Base-by-base conservation (phyloP, 2,329 filamentous ascomycete genomes). In the Nigrospora osmanthi region DNA sequence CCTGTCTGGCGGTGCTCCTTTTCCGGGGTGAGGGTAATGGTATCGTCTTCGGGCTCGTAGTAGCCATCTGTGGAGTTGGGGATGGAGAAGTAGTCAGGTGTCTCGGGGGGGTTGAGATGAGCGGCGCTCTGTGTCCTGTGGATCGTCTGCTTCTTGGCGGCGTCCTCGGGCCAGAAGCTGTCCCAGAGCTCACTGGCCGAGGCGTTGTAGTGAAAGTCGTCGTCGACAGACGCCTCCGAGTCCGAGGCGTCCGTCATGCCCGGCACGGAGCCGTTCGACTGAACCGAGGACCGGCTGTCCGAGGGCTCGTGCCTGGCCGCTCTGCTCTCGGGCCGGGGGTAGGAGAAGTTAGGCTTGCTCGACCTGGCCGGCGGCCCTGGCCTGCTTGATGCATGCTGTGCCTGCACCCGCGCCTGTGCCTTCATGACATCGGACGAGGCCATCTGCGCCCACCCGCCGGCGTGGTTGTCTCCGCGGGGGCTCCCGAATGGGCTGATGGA, bases 201-300 rank as follows among this genome's bases (percentile, higher is more conserved):
- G 16, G 65, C 55, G 45, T 71, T 68, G 49, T 74, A 71, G 47
- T 72, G 68, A 45, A 68, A 67, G 51, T 77, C 73, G 36, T 76
- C 74, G 16, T 78, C 74, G 31, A 62, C 52, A 6, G 74, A 78
- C 15, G 61, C 56, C 42, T 78, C 75, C 5, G 73, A 76, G 51
- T 75, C 73, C 7, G 67, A 68, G 52, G 76, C 70, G 49, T 78
- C 73, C 14, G 74, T 66, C 55, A 77, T 65, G 28, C 69, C 68
- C 1, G 73, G 74, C 4, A 69, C 52, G 4, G 73, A 75, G 23
- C 58, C 63, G 37, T 70, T 64, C 1, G 72, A 76, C 31, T 63
- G 68, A 32, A 72, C 52, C 3, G 73, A 77, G 43, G 61, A 67
- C 52, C 66, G 65, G 43, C 55, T 61, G 37, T 56, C 53, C 42